These are phyloP conservation scores for Psilocybe mexicana DNA, from an alignment of 1,284 basidiomycete genomes.

Conservation along the genomic window DNA sequence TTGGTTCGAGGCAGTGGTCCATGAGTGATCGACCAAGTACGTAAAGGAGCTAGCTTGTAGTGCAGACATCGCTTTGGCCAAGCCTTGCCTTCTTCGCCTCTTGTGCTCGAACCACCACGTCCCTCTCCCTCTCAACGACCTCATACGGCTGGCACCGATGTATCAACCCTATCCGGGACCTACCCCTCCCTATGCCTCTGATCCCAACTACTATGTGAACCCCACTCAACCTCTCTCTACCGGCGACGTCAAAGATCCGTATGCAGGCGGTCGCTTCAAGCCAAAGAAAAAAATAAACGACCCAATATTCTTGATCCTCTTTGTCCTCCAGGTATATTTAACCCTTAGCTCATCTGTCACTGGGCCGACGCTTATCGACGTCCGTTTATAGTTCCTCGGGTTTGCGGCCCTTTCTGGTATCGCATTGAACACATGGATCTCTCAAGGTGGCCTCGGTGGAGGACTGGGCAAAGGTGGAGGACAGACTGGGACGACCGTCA, in stretches of 20 bases:
- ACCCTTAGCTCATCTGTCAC: not conserved
- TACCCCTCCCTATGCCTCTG: constrained; percentile 33
- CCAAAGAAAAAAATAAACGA: constrained; percentile 74
- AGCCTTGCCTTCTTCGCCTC: not conserved
- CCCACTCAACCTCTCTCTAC: constrained; percentile 23
- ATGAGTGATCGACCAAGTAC: too few species aligned
- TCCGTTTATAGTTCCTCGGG: constrained; percentile 52
- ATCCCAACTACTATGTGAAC: constrained; percentile 27
- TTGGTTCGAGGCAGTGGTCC: too few species aligned
- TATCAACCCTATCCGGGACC: constrained; percentile 37
- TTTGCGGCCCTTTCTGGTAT: constrained; percentile 70
- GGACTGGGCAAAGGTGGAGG: constrained; percentile 57
- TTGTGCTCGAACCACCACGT: not conserved
- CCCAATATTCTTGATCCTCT: constrained; percentile 69
- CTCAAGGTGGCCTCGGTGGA: constrained; percentile 65
- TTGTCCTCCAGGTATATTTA: constrained; percentile 59
- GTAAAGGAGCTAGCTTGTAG: too few species aligned
- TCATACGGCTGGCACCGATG: constrained; percentile 20
- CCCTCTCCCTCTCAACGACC: not conserved
- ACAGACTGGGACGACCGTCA: constrained; percentile 48
- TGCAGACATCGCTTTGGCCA: not conserved
- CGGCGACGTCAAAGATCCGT: constrained; percentile 54
- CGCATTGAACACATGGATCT: constrained; percentile 62
- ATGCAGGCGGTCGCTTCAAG: constrained; percentile 66
- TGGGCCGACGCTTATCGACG: not conserved